Conservation (phyloP, 1,139 yeast genomes). For the Nematodospora anomalae region DNA sequence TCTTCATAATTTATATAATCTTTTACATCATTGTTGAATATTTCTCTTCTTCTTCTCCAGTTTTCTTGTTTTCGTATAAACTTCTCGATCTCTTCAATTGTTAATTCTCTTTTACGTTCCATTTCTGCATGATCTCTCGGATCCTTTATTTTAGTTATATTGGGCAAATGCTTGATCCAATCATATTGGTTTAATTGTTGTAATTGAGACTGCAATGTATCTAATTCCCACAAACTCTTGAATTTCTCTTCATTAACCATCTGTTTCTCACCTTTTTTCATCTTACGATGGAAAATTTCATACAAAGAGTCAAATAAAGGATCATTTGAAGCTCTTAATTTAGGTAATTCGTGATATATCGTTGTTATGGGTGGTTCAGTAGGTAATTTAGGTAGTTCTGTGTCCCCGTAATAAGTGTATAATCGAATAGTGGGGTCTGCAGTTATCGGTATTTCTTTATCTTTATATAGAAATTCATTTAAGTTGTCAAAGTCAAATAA, state of each 20-base stretch:
- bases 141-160: conserved; percentile 55
- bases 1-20: conserved; percentile 9
- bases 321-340: conserved; percentile 31
- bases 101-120: conserved; percentile 47
- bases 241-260: conserved; percentile 60
- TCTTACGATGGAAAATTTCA: conserved; percentile 53
- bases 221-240: conserved; percentile 51
- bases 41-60: conserved; percentile 39
- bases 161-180: conserved; percentile 55
- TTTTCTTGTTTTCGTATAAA: conserved; percentile 49
- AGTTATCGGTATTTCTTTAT: conserved; percentile 21
- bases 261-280: conserved; percentile 66
- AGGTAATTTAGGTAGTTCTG: conserved; percentile 11
- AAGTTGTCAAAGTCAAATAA: conserved; percentile 35
- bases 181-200: conserved; percentile 49
- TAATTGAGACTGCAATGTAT: conserved; percentile 45
- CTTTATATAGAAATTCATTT: conserved; percentile 26
- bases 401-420: conserved; percentile 11
- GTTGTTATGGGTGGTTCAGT: conserved; percentile 3
- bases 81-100: conserved; percentile 50
- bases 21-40: conserved; percentile 28
- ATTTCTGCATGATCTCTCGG: conserved; percentile 49
- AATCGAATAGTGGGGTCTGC: conserved; percentile 3
- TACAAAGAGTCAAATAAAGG: conserved; percentile 48
- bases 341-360: conserved; percentile 19